Conservation (phyloP, 176 grass and related monocot species). For the Pontederia paniculata region DNA sequence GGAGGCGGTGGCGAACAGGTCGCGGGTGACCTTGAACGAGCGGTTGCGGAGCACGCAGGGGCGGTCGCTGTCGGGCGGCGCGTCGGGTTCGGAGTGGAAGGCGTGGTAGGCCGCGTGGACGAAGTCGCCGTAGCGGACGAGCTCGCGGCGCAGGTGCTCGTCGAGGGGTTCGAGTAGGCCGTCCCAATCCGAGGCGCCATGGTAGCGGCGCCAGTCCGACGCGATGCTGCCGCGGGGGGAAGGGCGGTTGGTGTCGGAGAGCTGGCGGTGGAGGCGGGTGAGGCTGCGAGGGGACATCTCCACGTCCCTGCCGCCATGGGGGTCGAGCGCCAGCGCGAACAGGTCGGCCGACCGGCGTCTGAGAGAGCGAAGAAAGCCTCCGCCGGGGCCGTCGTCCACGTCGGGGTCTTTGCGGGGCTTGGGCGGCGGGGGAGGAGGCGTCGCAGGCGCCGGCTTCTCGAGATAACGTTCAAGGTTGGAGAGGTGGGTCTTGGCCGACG, state of each 20-base stretch:
- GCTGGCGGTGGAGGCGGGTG: not conserved
- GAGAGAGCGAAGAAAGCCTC: not conserved
- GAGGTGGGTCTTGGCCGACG: not conserved
- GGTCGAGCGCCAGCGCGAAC: not conserved
- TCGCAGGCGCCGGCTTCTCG: not conserved
- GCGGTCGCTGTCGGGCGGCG: constrained; percentile 2
- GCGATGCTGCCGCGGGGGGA: constrained; percentile 47
- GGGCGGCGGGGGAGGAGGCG: not conserved
- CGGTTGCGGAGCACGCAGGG: constrained; percentile 22
- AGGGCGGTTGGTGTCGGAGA: constrained; percentile 9
- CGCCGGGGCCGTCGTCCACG: not conserved
- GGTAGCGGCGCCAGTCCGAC: constrained; percentile 19
- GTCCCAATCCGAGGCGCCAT: constrained; percentile 30
- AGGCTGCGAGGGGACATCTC: not conserved
- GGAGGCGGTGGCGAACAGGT: constrained; percentile 39
- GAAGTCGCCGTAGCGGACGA: constrained; percentile 50
- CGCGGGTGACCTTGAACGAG: constrained; percentile 33
- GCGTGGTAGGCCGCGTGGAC: constrained; percentile 47
- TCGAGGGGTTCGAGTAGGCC: constrained; percentile 47
- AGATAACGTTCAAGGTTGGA: not conserved
- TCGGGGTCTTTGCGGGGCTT: not conserved
- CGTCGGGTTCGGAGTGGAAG: constrained; percentile 31
- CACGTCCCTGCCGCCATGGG: not conserved
- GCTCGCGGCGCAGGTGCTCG: constrained; percentile 53
- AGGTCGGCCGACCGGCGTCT: not conserved